phyloP scores from a whole-genome alignment of 306 rosid species.

The apple (Malus domestica) region ASM211411v1 NC_041796.1:31194001-31194500 shows the following conservation, averaged over 20 bases:
- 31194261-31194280: neutral
- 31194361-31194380: neutral
- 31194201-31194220: neutral
- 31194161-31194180: neutral
- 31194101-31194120: neutral
- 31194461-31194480: neutral
- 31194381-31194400: neutral
- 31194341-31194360: neutral
- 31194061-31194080: neutral
- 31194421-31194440: too few species aligned
- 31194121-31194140: neutral
- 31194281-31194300: neutral
- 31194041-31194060: neutral
- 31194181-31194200: neutral
- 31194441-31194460: too few species aligned
- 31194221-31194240: neutral
- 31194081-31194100: neutral
- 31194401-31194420: too few species aligned
- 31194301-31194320: neutral
- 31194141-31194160: neutral
- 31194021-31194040: neutral
- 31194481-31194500: neutral
- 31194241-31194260: neutral
- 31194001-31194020: neutral
- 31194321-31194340: neutral